These are phyloP conservation scores for Solanum gracilifrons DNA, from an alignment of 257 asterid species.

Conservation along the genomic window DNA sequence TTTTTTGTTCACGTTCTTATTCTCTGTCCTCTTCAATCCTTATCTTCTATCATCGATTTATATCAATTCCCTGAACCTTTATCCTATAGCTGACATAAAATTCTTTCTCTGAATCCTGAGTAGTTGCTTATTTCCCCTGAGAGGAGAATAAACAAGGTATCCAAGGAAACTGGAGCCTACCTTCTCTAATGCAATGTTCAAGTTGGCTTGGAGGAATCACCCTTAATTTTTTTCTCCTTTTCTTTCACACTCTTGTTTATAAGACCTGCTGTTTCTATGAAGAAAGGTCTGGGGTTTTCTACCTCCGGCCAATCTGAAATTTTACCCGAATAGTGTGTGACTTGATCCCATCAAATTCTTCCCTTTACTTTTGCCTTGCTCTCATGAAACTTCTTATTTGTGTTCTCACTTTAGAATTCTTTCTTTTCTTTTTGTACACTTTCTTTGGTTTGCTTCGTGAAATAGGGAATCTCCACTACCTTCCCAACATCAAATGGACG, in stretches of 20 bases:
- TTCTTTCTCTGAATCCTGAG: neutral
- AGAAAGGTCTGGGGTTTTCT: neutral
- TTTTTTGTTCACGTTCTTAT: neutral
- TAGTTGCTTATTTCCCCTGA: neutral
- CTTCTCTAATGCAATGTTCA: neutral
- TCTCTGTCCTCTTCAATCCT: neutral
- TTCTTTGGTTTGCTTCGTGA: slow-evolving; percentile 1
- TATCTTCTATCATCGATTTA: neutral
- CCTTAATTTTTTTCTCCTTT: neutral
- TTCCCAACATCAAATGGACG: neutral
- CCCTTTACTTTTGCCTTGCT: neutral
- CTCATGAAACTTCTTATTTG: neutral
- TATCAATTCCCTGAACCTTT: neutral
- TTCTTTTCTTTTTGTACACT: slow-evolving; percentile 5
- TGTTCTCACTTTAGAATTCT: neutral
- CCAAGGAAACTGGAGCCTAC: neutral
- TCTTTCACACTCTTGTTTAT: neutral
- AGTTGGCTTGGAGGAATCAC: neutral
- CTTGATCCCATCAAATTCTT: neutral
- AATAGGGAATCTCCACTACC: neutral
- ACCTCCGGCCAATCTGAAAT: neutral
- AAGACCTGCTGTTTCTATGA: neutral
- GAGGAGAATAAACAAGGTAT: neutral
- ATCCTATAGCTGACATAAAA: neutral
- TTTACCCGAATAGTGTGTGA: neutral